Evolutionary conservation across 768 basidiomycete species (phyloP).

Genomic region (Phaeotremella fagi): DNA sequence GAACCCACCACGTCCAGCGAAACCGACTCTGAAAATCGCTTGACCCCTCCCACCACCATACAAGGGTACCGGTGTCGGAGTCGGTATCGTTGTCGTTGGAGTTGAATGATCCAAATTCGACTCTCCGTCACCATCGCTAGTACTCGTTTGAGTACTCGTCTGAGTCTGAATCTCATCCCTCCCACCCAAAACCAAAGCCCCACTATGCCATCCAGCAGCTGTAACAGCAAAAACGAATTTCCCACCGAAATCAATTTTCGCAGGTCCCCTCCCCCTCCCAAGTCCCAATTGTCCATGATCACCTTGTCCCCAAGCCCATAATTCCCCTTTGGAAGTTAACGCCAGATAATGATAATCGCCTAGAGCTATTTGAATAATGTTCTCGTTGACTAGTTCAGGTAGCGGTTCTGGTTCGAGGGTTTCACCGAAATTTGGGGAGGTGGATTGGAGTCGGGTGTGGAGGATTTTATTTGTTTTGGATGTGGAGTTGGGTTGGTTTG

Average conservation of each 20-base stretch:
- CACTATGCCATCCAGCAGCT: constrained; percentile 87
- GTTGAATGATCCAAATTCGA: no score
- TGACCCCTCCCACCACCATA: not conserved
- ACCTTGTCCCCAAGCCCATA: constrained; percentile 75
- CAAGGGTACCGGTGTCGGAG: constrained; percentile 1
- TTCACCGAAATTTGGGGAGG: constrained; percentile 53
- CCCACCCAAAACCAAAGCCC: constrained; percentile 69
- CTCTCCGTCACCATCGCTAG: no score
- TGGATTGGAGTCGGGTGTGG: constrained; percentile 57
- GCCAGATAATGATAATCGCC: constrained; percentile 93
- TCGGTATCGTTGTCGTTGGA: no score
- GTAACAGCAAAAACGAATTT: constrained; percentile 74
- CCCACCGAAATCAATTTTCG: constrained; percentile 41
- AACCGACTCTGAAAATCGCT: constrained; percentile 9
- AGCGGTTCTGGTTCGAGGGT: constrained; percentile 58
- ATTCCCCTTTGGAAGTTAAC: constrained; percentile 67
- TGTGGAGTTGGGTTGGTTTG: constrained; percentile 51
- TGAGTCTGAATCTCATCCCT: no score
- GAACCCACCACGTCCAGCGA: constrained; percentile 11
- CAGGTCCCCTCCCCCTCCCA: constrained; percentile 56
- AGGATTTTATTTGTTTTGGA: constrained; percentile 51
- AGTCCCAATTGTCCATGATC: constrained; percentile 78
- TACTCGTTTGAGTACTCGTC: not conserved
- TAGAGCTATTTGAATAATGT: constrained; percentile 78
- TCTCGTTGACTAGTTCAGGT: constrained; percentile 67